Conservation (phyloP, 192 early-diverging fungal genomes). For the Entomortierella chlamydospora region DNA sequence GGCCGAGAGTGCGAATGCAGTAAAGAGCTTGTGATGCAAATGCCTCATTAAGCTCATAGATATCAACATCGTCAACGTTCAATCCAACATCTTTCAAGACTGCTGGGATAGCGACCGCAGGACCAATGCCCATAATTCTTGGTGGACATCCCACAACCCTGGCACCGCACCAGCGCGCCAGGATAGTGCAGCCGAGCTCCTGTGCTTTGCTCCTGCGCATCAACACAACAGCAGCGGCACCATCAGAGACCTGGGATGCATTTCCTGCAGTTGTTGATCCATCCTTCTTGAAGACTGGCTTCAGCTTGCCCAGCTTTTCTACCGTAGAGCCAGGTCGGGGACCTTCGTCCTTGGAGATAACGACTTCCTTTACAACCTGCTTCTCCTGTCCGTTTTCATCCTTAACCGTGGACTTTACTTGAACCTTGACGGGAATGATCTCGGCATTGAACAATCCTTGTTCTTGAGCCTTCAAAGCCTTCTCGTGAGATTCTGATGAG, state of each 20-base stretch:
- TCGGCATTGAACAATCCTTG: conserved; percentile 88
- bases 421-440: conserved; percentile 78
- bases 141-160: conserved; percentile 93
- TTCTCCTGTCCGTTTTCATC: conserved; percentile 80
- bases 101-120: conserved; percentile 90
- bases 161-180: conserved; percentile 87
- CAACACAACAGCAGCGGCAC: conserved; percentile 92
- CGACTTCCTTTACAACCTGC: conserved; percentile 37
- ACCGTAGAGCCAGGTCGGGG: conserved; percentile 82
- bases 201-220: conserved; percentile 90
- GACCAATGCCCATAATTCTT: conserved; percentile 97
- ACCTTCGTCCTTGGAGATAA: conserved; percentile 89
- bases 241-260: conserved; percentile 95
- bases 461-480: conserved; percentile 85
- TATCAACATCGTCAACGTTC: conserved; percentile 78
- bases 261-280: conserved; percentile 93
- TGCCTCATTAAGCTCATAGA: conserved; percentile 95
- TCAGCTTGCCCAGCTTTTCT: conserved; percentile 82
- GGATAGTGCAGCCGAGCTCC: conserved; percentile 82
- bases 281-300: conserved; percentile 87
- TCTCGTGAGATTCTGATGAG: conserved; percentile 82
- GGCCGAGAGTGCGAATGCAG: conserved; percentile 85
- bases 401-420: conserved; percentile 63
- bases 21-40: conserved; percentile 96
- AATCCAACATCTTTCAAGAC: conserved; percentile 86